Conservation (phyloP, 169 alveolate genomes). For the Eimeria acervulina region DNA sequence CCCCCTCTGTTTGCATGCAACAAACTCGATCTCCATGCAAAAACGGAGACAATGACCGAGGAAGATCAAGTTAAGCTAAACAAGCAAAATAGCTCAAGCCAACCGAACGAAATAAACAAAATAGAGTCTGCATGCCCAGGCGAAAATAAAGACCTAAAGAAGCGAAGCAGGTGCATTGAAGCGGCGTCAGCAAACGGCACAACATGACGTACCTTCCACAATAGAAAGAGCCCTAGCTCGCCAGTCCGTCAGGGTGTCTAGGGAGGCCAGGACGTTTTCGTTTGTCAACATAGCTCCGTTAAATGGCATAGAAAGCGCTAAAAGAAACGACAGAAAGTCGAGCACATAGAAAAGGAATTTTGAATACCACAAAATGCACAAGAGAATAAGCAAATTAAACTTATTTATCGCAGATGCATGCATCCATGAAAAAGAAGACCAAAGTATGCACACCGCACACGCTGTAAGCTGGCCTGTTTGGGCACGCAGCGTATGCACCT, state of each 20-base stretch:
- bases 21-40: neutral
- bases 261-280: conserved; percentile 63
- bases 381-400: neutral
- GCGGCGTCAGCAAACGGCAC: neutral
- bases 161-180: neutral
- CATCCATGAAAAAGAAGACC: neutral
- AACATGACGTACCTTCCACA: conserved; percentile 10
- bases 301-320: conserved; percentile 69
- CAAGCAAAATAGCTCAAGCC: too few relatives aligned
- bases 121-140: neutral
- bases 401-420: neutral
- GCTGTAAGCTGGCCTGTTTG: neutral
- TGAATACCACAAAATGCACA: neutral
- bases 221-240: conserved; percentile 44
- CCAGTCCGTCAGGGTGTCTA: conserved; percentile 66
- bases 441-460: neutral
- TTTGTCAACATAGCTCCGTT: conserved; percentile 59
- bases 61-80: neutral
- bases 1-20: neutral
- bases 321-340: neutral
- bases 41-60: neutral
- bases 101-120: neutral
- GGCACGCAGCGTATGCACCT: neutral
- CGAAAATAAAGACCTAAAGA: neutral
- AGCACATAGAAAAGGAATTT: neutral